Evolutionary conservation across 805 yeast species (phyloP), one percentile per base, ranked within the genome.

Genomic region (Kockiozyma suomiensis): DNA sequence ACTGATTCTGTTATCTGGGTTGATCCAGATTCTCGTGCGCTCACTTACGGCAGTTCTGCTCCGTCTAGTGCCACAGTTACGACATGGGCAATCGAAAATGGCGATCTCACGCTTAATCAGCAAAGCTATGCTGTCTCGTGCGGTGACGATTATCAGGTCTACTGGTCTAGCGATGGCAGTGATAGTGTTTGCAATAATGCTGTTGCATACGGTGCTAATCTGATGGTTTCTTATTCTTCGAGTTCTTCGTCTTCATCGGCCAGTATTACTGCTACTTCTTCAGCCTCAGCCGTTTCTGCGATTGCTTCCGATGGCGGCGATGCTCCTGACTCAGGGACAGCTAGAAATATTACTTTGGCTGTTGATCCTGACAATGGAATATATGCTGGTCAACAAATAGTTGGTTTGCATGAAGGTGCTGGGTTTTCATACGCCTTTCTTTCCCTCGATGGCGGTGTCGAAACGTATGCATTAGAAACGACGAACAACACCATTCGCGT

Each of bases 371-470:
- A 66, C 48, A 54, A 72, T 54, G 30, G 68, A 5, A 61, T 52
- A 5, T 51, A 77, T 49, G 58, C 74, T 58, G 75, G 74, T 38
- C 56, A 68, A n/a, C 73, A 72, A 40, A 58, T 50, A 25, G 54
- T 38, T 17, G 47, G 13, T 12, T 40, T 50, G 15, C 54, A 50
- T n/a, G 46, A 38, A 30, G 54, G 54, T 25, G 54, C 38, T 40
- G 54, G 47, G 28, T 25, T 50, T 26, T 40, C 47, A 12, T 50
- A 50, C 38, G 46, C 40, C 12, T 50, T 50, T 17, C 12, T 50
- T 21, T 40, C 46, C 5, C 13, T 21, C 26, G 54, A 50, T 33
- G 33, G 17, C 37, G 54, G 54, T 10, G 28, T 19, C 13, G 17
- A n/a, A 1, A 41, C 47, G 4, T 38, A 26, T 28, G 50, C 59